phyloP scores from a whole-genome alignment of 2,329 filamentous ascomycete species.

The Epichloe brachyelytri region DNA sequence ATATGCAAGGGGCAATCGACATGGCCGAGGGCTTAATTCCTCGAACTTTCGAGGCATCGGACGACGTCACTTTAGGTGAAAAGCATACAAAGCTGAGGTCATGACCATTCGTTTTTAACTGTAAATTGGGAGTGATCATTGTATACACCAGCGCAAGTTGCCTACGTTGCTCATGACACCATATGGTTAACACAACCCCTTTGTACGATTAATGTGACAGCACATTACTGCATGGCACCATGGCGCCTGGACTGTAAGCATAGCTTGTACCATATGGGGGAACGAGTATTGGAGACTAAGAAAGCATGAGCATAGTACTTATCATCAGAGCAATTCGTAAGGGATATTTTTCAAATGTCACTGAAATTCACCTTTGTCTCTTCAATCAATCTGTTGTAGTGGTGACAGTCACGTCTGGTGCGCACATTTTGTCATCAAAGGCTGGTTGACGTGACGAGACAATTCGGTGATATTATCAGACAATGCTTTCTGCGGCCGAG shows the following conservation, averaged over 20 bases:
- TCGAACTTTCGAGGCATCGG: conserved; percentile 37
- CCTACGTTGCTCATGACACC: not conserved
- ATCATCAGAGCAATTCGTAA: too few relatives aligned
- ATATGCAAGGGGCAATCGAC: conserved; percentile 73
- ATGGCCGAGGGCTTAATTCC: conserved; percentile 60
- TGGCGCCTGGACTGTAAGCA: not conserved
- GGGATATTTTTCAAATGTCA: too few relatives aligned
- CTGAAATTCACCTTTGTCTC: too few relatives aligned
- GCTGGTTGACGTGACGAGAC: too few relatives aligned
- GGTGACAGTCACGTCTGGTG: too few relatives aligned
- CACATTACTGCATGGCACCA: not conserved
- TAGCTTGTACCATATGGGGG: too few relatives aligned
- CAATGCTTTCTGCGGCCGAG: not conserved
- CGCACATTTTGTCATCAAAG: too few relatives aligned
- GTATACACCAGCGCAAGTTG: not conserved
- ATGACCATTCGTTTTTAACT: not conserved
- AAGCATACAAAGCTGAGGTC: not conserved
- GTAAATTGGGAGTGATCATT: not conserved
- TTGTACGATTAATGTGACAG: not conserved
- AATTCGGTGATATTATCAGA: too few relatives aligned
- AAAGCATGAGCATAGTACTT: too few relatives aligned
- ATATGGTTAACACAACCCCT: not conserved
- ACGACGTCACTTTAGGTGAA: conserved; percentile 7
- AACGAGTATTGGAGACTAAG: too few relatives aligned
- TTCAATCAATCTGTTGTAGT: too few relatives aligned